Percentiles rank a stretch among this genome's conserved stretches.
These are phyloP conservation scores for Fagus sylvatica DNA, from an alignment of 306 rosid species.

Conservation along the genomic window DNA sequence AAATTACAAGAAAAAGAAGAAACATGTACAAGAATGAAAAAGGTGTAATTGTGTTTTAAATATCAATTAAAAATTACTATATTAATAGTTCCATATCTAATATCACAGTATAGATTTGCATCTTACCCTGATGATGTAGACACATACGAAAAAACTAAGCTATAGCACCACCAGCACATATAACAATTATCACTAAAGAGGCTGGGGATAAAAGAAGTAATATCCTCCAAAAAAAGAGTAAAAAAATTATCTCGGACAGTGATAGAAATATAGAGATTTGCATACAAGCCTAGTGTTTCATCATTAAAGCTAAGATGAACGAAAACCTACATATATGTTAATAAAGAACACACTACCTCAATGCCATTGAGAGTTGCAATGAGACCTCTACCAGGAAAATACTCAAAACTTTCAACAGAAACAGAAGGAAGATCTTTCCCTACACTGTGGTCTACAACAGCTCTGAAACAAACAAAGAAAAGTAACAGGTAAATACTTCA, in stretches of 20 bases:
- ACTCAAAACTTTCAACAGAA: slow-evolving; percentile 89
- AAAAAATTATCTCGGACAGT: not conserved
- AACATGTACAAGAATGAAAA: not conserved
- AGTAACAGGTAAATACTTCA: slow-evolving; percentile 3
- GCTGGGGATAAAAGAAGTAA: not conserved
- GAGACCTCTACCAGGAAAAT: slow-evolving; percentile 96
- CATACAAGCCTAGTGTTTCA: not conserved
- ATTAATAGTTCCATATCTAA: not conserved
- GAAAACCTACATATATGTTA: not conserved
- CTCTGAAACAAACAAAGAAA: slow-evolving; percentile 56
- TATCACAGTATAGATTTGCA: not conserved
- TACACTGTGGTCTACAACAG: slow-evolving; percentile 93
- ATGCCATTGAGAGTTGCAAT: slow-evolving; percentile 74
- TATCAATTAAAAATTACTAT: not conserved
- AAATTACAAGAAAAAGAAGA: not conserved
- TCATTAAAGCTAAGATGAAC: not conserved
- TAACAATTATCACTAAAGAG: not conserved
- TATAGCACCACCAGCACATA: not conserved
- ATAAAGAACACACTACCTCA: slow-evolving; percentile 47
- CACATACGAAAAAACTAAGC: not conserved
- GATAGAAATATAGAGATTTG: not conserved
- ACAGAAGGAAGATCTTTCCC: slow-evolving; percentile 95
- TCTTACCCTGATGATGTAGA: not conserved
- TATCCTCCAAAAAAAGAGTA: not conserved
- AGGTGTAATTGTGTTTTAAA: too few species aligned